These are phyloP conservation scores for Heracleum sosnowskyi DNA, from an alignment of 129 eudicot species.

Conservation along the genomic window DNA sequence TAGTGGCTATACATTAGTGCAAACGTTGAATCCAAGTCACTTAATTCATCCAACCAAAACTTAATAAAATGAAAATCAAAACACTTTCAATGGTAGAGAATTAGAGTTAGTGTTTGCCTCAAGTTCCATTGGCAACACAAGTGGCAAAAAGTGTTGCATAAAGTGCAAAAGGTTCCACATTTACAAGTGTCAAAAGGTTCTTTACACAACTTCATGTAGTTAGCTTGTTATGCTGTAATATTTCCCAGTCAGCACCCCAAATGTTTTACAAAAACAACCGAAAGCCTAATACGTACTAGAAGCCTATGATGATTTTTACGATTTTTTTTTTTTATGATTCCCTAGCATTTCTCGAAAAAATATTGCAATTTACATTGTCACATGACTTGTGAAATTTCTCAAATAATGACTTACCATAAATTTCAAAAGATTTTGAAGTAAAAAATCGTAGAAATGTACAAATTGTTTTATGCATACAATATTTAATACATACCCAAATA, in stretches of 20 bases:
- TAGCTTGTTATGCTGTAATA: background rate
- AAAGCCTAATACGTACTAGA: background rate
- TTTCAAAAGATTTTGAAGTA: too few relatives aligned
- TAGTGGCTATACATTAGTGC: background rate
- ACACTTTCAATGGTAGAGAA: background rate
- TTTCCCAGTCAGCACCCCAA: background rate
- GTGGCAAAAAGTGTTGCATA: background rate
- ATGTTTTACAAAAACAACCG: background rate
- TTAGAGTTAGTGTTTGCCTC: background rate
- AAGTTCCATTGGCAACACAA: background rate
- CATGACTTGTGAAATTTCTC: too few relatives aligned
- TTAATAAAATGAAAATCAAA: background rate
- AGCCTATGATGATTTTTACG: too few relatives aligned
- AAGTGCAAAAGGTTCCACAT: background rate
- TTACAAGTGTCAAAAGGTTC: slow-evolving; percentile 1
- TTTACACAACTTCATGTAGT: background rate
- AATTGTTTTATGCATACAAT: too few relatives aligned
- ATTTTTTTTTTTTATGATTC: too few relatives aligned
- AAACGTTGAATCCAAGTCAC: background rate
- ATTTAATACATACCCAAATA: too few relatives aligned
- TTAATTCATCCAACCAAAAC: background rate
- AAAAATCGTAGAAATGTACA: too few relatives aligned
- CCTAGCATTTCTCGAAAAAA: too few relatives aligned
- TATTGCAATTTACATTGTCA: too few relatives aligned
- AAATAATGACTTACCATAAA: too few relatives aligned